Base-by-base conservation (phyloP, 345 rosid genomes). In the Schrenkiella parvula region DNA sequence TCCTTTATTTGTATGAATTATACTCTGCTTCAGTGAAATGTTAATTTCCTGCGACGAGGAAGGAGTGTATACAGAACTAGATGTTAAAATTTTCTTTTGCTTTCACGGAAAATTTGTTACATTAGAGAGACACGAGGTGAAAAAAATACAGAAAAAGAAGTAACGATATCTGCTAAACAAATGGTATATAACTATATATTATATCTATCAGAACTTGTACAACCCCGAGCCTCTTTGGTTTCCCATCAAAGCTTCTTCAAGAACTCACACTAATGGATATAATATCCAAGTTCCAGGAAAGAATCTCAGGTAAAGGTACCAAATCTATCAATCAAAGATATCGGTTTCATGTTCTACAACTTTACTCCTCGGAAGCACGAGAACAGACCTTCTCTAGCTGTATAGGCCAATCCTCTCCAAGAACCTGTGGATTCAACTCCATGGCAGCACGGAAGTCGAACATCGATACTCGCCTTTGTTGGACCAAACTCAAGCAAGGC, bases 341-440 rank as follows among this genome's bases (percentile, higher is more conserved):
- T 51, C 44, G 34, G 28, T 41, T 31, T 57, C 71, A 48, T 19
- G 14, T 53, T 42, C 70, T 61, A 38, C 68, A 53, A 55, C 46
- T 70, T 78, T 70, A 80, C 63, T 80, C 85, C 64, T 84, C 83
- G 2, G 42, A 83, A 65, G 81, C 78, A 47, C 65, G 69, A 22
- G 69, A 71, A 46, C 81, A 79, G 47, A 91, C 76, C 76, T 82
- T 95, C 80, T 89, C 98, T 10, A 87, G 85, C 50, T 89, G 88
- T 23, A 64, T 58, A 6, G 96, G 53, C 97, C 96, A 88, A 44
- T 85, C 82, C 72, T 74, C 83, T 48, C 99, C 98, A 51, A 91
- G 93, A 55, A 87, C 44, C 64, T 18, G 81, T 4, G 99, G 96
- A 76, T 89, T 83, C 70, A 83, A 66, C 74, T 88, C 89, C 89